phyloP scores from a whole-genome alignment of 129 eudicot genomes.

The Pittosporum tobira region DNA sequence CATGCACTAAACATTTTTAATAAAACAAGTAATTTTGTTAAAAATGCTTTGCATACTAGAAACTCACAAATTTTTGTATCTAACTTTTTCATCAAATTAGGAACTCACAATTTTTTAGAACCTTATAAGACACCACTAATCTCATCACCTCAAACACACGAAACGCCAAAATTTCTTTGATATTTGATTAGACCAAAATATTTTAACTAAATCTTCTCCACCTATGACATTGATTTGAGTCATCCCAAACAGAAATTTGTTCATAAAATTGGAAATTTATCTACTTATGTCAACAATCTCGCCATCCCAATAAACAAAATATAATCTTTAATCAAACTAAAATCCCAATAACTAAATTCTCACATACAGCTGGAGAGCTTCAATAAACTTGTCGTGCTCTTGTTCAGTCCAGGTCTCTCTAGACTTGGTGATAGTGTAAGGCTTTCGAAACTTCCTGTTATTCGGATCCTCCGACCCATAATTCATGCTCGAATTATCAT shows the following conservation, averaged over 20 bases:
- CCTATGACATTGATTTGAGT: not conserved
- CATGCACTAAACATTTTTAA: too few species aligned
- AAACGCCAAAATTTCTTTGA: not conserved
- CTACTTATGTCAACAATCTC: too few species aligned
- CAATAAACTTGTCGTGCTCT: conserved; percentile 95
- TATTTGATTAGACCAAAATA: not conserved
- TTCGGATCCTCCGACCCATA: conserved; percentile 42
- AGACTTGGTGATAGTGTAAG: conserved; percentile 90
- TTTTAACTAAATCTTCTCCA: not conserved
- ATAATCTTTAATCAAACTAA: not conserved
- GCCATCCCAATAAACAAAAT: not conserved
- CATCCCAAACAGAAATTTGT: not conserved
- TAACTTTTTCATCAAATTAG: too few species aligned
- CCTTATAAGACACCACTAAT: not conserved
- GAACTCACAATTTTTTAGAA: not conserved
- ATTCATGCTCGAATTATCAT: conserved; percentile 4
- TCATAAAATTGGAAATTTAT: too few species aligned
- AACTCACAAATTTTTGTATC: too few species aligned
- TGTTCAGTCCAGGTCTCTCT: conserved; percentile 98
- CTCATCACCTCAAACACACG: not conserved
- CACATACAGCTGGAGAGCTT: conserved; percentile 91
- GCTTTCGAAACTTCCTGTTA: conserved; percentile 68
- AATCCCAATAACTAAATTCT: not conserved
- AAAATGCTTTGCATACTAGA: too few species aligned
- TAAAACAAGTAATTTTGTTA: too few species aligned